Evolutionary conservation across 768 basidiomycete genomes (phyloP).

Genomic region (Pleurotus salmoneostramineus): DNA sequence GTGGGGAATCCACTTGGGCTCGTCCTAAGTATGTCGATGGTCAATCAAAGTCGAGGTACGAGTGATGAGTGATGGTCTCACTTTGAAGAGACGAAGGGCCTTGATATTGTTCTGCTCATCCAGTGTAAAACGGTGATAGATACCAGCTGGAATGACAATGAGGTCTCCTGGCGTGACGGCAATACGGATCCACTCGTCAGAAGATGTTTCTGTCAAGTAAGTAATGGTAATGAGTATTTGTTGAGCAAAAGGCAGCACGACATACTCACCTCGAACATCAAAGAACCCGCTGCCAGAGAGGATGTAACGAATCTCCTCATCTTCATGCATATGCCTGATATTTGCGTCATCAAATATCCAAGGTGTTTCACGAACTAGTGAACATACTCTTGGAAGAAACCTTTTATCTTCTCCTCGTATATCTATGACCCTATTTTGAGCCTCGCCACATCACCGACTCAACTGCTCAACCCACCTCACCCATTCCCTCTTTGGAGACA

Average conservation of each 20-base stretch:
- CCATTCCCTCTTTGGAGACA: slow-evolving; percentile 74
- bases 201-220: slow-evolving; percentile 46
- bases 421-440: slow-evolving; percentile 19
- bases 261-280: slow-evolving; percentile 59
- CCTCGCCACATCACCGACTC: neutral
- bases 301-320: slow-evolving; percentile 92
- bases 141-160: slow-evolving; percentile 82
- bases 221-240: neutral
- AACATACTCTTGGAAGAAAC: slow-evolving; percentile 78
- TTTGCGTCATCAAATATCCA: neutral
- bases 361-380: neutral
- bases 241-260: slow-evolving; percentile 27
- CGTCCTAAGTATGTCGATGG: slow-evolving; percentile 50
- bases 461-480: slow-evolving; percentile 43
- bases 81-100: slow-evolving; percentile 85
- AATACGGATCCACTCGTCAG: slow-evolving; percentile 80
- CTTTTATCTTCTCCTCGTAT: slow-evolving; percentile 80
- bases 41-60: neutral
- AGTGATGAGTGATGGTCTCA: slow-evolving; percentile 19
- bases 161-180: slow-evolving; percentile 77
- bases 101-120: slow-evolving; percentile 72
- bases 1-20: slow-evolving; percentile 86
- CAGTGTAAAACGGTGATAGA: slow-evolving; percentile 94
- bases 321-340: slow-evolving; percentile 86
- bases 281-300: slow-evolving; percentile 88